Percentiles rank a stretch among this genome's conserved stretches.
These are phyloP conservation scores for Pythium guiyangense DNA, from an alignment of 352 stramenopile genomes.

Conservation along the genomic window DNA sequence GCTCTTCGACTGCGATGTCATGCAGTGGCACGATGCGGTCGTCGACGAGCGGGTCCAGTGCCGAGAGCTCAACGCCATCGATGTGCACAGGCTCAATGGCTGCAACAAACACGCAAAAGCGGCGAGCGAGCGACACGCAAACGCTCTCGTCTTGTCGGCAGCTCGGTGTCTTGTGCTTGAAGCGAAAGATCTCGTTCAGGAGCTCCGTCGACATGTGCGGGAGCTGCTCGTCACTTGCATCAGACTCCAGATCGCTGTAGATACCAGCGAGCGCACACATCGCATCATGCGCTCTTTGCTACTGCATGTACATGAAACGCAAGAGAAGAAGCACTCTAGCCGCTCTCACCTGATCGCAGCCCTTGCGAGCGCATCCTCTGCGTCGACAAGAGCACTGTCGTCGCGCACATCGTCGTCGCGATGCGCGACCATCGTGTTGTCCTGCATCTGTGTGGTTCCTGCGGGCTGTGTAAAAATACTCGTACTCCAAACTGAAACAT, in stretches of 20 bases:
- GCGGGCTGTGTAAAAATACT: too few relatives aligned
- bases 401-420: neutral
- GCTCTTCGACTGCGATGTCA: constrained; percentile 22
- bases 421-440: too few relatives aligned
- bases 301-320: too few relatives aligned
- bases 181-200: constrained; percentile 36
- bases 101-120: constrained; percentile 18
- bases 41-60: constrained; percentile 12
- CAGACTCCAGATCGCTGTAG: too few relatives aligned
- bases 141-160: constrained; percentile 17
- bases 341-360: too few relatives aligned
- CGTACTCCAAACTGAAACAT: too few relatives aligned
- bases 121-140: constrained; percentile 16
- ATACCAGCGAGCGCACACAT: too few relatives aligned
- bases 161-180: constrained; percentile 37
- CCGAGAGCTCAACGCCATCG: constrained; percentile 9
- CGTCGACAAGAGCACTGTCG: neutral
- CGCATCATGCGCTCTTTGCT: too few relatives aligned
- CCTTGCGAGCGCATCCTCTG: too few relatives aligned
- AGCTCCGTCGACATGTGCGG: constrained; percentile 1
- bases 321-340: too few relatives aligned
- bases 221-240: neutral
- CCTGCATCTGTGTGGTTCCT: too few relatives aligned
- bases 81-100: constrained; percentile 10
- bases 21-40: constrained; percentile 21